Evolutionary conservation across 2,329 filamentous ascomycete species (phyloP).

Genomic region (Verticillium tricorpus): DNA sequence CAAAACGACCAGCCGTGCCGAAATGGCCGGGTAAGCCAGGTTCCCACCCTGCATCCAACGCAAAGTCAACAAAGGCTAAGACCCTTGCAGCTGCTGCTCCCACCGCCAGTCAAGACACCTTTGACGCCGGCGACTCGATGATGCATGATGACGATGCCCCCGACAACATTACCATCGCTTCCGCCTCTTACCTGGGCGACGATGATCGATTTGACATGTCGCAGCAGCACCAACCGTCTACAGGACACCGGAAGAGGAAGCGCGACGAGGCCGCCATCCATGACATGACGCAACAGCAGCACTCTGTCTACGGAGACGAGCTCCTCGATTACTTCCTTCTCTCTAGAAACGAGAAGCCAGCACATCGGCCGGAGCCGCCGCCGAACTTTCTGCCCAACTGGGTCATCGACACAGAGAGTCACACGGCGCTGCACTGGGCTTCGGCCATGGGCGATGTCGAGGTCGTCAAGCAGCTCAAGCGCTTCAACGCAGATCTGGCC

Average conservation of each 20-base stretch:
- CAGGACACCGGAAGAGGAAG: slow-evolving; percentile 71
- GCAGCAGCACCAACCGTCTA: slow-evolving; percentile 42
- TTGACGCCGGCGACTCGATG: slow-evolving; percentile 57
- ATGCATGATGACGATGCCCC: slow-evolving; percentile 76
- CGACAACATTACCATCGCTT: slow-evolving; percentile 77
- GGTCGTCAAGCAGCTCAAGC: slow-evolving; percentile 81
- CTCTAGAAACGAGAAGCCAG: slow-evolving; percentile 70
- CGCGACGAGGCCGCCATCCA: slow-evolving; percentile 57
- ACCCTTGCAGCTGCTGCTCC: slow-evolving; percentile 22
- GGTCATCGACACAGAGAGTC: slow-evolving; percentile 87
- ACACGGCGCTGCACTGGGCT: slow-evolving; percentile 95
- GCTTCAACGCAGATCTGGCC: slow-evolving; percentile 70
- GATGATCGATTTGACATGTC: slow-evolving; percentile 72
- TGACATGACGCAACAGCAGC: slow-evolving; percentile 71
- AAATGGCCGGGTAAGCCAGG: slow-evolving; percentile 47
- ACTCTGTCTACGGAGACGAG: slow-evolving; percentile 87
- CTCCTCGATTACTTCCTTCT: slow-evolving; percentile 95
- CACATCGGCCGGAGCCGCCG: slow-evolving; percentile 72
- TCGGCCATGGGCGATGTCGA: slow-evolving; percentile 95
- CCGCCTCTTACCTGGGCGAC: slow-evolving; percentile 80
- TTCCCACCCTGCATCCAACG: background rate
- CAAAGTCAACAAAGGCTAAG: slow-evolving; percentile 10
- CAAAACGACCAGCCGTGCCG: slow-evolving; percentile 61
- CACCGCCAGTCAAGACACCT: slow-evolving; percentile 46
- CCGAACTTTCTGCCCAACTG: slow-evolving; percentile 84